phyloP scores from a whole-genome alignment of 805 yeast genomes.

The Sugiyamaella qingdaonensis region DNA sequence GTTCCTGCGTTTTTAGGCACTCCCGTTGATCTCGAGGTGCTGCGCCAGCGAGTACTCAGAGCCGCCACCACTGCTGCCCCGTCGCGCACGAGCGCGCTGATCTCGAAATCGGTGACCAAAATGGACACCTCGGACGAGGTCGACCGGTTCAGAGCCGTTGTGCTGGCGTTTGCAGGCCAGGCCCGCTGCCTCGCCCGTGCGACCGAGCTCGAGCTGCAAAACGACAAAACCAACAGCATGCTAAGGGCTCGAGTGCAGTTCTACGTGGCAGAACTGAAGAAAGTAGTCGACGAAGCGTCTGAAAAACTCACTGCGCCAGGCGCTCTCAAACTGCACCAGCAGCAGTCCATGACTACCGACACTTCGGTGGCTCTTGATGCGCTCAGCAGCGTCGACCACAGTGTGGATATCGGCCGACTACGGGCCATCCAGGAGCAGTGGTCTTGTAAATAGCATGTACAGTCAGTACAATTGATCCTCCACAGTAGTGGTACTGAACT shows the following conservation, averaged over 20 bases:
- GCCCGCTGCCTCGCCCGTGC: neutral
- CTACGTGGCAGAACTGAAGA: neutral
- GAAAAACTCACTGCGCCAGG: neutral
- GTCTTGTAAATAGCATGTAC: neutral
- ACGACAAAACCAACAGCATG: constrained; percentile 15
- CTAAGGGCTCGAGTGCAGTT: constrained; percentile 1
- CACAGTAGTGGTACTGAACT: too few relatives aligned
- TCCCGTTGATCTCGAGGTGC: neutral
- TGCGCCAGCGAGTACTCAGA: neutral
- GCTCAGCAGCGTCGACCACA: neutral
- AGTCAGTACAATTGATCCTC: neutral
- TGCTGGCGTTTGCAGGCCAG: neutral
- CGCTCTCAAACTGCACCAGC: neutral
- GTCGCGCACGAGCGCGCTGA: neutral
- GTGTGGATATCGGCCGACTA: neutral
- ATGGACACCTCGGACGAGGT: neutral
- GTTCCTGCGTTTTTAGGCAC: neutral
- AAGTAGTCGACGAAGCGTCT: neutral
- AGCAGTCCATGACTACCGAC: neutral
- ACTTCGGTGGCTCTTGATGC: neutral
- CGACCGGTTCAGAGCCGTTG: neutral
- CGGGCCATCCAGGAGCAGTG: neutral
- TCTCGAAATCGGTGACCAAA: neutral
- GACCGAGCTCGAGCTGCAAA: neutral
- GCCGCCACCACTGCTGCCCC: neutral